These are phyloP conservation scores for Ogataea corticis DNA, from an alignment of 805 yeast genomes.

Conservation along the genomic window DNA sequence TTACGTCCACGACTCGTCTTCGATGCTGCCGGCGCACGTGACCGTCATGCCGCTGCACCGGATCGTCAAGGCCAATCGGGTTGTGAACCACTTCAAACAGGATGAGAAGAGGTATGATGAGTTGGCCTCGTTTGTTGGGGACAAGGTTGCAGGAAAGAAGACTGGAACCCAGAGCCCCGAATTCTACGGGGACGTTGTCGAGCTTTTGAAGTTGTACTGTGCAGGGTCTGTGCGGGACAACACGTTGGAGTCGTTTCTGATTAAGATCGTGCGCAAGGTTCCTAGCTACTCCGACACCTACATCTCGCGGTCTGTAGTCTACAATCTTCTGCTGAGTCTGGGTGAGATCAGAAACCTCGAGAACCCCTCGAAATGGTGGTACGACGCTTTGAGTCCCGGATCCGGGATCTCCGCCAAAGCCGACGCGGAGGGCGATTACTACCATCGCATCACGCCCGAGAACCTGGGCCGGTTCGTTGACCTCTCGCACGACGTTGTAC, in stretches of 20 bases:
- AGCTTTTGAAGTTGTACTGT: slow-evolving; percentile 53
- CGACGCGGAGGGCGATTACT: slow-evolving; percentile 45
- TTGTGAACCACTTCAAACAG: slow-evolving; percentile 31
- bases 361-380: slow-evolving; percentile 57
- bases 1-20: slow-evolving; percentile 27
- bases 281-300: slow-evolving; percentile 39
- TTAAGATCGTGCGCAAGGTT: slow-evolving; percentile 38
- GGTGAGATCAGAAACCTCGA: slow-evolving; percentile 31
- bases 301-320: slow-evolving; percentile 54
- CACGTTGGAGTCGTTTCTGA: slow-evolving; percentile 48
- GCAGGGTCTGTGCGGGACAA: slow-evolving; percentile 53
- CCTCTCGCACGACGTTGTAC: slow-evolving; percentile 16
- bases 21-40: slow-evolving; percentile 39
- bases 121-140: slow-evolving; percentile 27
- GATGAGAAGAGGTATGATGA: slow-evolving; percentile 25
- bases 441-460: slow-evolving; percentile 29
- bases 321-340: slow-evolving; percentile 44
- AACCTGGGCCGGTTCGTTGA: slow-evolving; percentile 21
- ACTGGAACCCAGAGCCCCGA: slow-evolving; percentile 31
- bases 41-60: slow-evolving; percentile 44
- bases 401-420: slow-evolving; percentile 44
- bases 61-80: slow-evolving; percentile 35
- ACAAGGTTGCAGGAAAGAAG: slow-evolving; percentile 8
- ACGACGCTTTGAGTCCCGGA: slow-evolving; percentile 45
- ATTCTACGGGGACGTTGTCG: slow-evolving; percentile 40